A percentile compares a stretch with the other conserved stretches of the same genome.
These are phyloP conservation scores for Naganishia liquefaciens DNA, from an alignment of 1,284 basidiomycete species.

Conservation along the genomic window DNA sequence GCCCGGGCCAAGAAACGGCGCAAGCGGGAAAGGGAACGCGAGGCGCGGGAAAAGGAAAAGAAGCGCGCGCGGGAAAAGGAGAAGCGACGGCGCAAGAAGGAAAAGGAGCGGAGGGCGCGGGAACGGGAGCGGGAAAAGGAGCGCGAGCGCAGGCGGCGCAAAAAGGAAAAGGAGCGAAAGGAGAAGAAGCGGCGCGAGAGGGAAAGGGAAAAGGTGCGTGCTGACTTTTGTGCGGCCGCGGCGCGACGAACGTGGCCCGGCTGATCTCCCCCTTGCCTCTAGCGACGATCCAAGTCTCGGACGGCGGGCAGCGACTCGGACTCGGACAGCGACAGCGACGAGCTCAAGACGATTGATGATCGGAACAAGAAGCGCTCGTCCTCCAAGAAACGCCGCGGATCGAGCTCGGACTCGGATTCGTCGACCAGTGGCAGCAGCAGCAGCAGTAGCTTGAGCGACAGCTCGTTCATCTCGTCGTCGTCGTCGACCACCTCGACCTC, in stretches of 20 bases:
- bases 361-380: constrained; percentile 38
- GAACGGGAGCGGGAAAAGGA: constrained; percentile 26
- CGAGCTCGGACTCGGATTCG: constrained; percentile 29
- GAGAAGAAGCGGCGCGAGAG: constrained; percentile 25
- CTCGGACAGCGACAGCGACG: constrained; percentile 31
- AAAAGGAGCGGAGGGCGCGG: constrained; percentile 24
- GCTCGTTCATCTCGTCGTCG: constrained; percentile 18
- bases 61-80: constrained; percentile 27
- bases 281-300: constrained; percentile 25
- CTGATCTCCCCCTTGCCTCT: not conserved
- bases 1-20: constrained; percentile 21
- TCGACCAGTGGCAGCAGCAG: constrained; percentile 32
- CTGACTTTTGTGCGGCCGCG: no score
- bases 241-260: no score
- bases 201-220: constrained; percentile 34
- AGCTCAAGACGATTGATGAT: constrained; percentile 34
- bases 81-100: constrained; percentile 17
- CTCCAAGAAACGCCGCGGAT: constrained; percentile 39
- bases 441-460: constrained; percentile 31
- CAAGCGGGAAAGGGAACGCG: constrained; percentile 22
- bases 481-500: constrained; percentile 35
- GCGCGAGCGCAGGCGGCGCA: constrained; percentile 21
- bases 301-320: constrained; percentile 27
- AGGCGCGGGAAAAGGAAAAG: constrained; percentile 19
- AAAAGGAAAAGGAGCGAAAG: constrained; percentile 24